These are phyloP conservation scores for Aspergillus leporis DNA, from an alignment of 495 filamentous ascomycete species.

Conservation along the genomic window DNA sequence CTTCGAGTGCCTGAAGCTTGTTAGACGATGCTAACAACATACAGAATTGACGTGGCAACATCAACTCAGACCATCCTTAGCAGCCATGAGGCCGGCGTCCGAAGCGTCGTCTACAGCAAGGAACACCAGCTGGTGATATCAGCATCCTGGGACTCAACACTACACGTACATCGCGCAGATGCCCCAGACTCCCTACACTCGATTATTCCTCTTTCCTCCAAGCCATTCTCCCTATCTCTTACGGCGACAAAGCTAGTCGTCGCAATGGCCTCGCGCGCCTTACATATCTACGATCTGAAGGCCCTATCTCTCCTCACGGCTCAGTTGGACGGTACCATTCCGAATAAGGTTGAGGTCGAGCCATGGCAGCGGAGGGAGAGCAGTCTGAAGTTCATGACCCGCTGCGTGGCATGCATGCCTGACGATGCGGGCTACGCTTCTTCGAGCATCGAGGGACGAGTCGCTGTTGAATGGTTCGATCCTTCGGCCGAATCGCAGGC, in stretches of 20 bases:
- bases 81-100: conserved; percentile 75
- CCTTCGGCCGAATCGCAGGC: conserved; percentile 79
- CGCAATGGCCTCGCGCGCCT: conserved; percentile 87
- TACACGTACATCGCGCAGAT: conserved; percentile 74
- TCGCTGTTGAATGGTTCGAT: conserved; percentile 98
- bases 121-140: conserved; percentile 79
- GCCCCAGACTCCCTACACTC: conserved; percentile 50
- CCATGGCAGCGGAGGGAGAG: conserved; percentile 92
- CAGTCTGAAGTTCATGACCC: conserved; percentile 91
- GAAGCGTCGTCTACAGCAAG: conserved; percentile 77
- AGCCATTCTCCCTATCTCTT: conserved; percentile 83
- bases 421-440: conserved; percentile 90
- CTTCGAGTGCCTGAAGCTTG: background rate
- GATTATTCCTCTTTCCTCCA: conserved; percentile 70
- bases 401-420: conserved; percentile 94
- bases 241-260: conserved; percentile 84
- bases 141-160: conserved; percentile 87
- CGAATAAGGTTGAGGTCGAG: conserved; percentile 57
- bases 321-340: conserved; percentile 40
- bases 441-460: conserved; percentile 85
- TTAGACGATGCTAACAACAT: conserved; percentile 13
- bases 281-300: conserved; percentile 90
- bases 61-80: conserved; percentile 73
- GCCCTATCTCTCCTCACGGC: conserved; percentile 57
- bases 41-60: conserved; percentile 70